Percentiles rank a stretch among this genome's conserved stretches.
Conservation (phyloP, 176 grass and related monocot genomes). For the Hordeum marinum region DNA sequence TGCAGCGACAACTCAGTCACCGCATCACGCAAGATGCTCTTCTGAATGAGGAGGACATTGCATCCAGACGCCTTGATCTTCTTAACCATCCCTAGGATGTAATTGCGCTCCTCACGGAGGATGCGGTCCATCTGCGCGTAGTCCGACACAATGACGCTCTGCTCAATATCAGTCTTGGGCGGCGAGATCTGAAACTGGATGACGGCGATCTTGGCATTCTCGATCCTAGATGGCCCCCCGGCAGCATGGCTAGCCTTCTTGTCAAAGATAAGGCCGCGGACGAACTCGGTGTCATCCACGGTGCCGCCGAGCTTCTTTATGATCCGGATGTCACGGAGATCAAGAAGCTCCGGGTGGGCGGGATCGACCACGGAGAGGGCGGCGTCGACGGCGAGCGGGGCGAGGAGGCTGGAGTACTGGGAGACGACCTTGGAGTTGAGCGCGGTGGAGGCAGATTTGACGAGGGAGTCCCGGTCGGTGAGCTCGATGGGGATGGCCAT, state of each 20-base stretch:
- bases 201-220: conserved; percentile 95
- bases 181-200: conserved; percentile 94
- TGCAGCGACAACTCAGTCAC: conserved; percentile 91
- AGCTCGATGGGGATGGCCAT: conserved; percentile 19
- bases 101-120: conserved; percentile 83
- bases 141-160: conserved; percentile 86
- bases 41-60: conserved; percentile 91
- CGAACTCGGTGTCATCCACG: conserved; percentile 70
- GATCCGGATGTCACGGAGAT: conserved; percentile 73
- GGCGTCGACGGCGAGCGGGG: conserved; percentile 66
- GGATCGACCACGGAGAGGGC: conserved; percentile 76
- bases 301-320: conserved; percentile 85
- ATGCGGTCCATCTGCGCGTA: conserved; percentile 96
- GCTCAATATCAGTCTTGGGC: conserved; percentile 94
- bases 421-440: conserved; percentile 90
- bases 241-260: conserved; percentile 85
- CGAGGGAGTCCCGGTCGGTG: conserved; percentile 48
- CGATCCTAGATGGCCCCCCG: conserved; percentile 52
- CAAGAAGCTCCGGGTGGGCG: conserved; percentile 68
- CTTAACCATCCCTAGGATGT: conserved; percentile 91
- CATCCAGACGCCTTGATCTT: conserved; percentile 89
- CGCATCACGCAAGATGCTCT: conserved; percentile 83
- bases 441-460: conserved; percentile 33
- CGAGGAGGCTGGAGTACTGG: conserved; percentile 81
- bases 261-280: conserved; percentile 83